Percentiles rank a stretch among this genome's conserved stretches.
phyloP scores from a whole-genome alignment of 495 filamentous ascomycete genomes.

The Parachaetomium inaequale region DNA sequence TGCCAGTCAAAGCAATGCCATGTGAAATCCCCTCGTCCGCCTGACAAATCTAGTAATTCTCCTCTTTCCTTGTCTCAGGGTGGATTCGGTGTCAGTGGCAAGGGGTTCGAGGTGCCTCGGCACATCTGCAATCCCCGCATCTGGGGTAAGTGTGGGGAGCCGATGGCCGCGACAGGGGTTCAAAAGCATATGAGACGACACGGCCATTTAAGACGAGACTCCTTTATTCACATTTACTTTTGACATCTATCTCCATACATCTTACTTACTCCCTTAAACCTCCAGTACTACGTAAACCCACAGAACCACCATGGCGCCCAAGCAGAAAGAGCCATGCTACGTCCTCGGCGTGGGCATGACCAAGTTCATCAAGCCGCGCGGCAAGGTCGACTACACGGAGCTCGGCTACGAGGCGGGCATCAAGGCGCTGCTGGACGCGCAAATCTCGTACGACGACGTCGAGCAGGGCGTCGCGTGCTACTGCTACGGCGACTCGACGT shows the following conservation, averaged over 20 bases:
- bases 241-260: no score
- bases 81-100: background rate
- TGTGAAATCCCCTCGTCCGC: no score
- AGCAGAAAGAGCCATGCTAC: slow-evolving; percentile 55
- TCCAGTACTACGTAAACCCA: background rate
- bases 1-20: no score
- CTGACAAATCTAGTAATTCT: background rate
- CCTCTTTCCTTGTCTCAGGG: background rate
- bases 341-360: slow-evolving; percentile 98
- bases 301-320: slow-evolving; percentile 40
- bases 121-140: slow-evolving; percentile 12
- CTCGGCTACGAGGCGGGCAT: slow-evolving; percentile 92
- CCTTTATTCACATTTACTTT: background rate
- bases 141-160: slow-evolving; percentile 11
- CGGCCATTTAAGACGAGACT: background rate
- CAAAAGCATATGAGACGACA: slow-evolving; percentile 2
- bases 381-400: slow-evolving; percentile 84
- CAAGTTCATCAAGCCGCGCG: slow-evolving; percentile 96
- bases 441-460: slow-evolving; percentile 95
- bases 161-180: background rate
- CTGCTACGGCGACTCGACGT: slow-evolving; percentile 92
- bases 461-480: slow-evolving; percentile 97
- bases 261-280: background rate
- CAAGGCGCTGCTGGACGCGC: slow-evolving; percentile 92
- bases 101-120: slow-evolving; percentile 9